phyloP scores from a whole-genome alignment of 306 rosid species.

The Dalbergia cultrata region DNA sequence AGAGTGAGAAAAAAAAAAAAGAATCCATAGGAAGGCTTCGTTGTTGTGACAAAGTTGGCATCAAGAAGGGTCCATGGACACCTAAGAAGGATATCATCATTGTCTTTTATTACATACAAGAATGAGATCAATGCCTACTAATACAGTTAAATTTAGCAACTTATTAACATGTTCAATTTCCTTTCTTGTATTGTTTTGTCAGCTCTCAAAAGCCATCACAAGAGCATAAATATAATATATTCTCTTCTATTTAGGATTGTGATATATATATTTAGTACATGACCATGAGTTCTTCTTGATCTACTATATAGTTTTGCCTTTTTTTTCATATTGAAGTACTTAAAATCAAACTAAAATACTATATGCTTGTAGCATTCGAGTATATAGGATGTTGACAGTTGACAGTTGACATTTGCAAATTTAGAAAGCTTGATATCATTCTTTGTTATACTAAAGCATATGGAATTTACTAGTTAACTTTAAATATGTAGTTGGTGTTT shows the following conservation, averaged over 20 bases:
- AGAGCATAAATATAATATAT: not conserved
- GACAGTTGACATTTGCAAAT: no score
- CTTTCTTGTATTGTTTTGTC: constrained; percentile 9
- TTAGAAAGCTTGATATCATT: no score
- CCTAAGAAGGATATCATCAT: constrained; percentile 97
- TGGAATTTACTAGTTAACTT: no score
- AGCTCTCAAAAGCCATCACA: not conserved
- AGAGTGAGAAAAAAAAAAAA: no score
- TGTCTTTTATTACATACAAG: constrained; percentile 97
- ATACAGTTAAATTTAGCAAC: constrained; percentile 64
- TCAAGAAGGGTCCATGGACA: constrained; percentile 99
- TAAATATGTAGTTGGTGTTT: no score
- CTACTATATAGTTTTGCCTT: constrained; percentile 9
- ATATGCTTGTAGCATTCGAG: no score
- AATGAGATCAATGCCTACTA: constrained; percentile 98
- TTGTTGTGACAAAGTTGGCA: constrained; percentile 94
- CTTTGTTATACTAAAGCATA: no score
- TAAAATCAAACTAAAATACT: no score
- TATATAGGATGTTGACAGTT: no score
- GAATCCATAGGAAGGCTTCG: constrained; percentile 92
- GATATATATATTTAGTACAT: not conserved
- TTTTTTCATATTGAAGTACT: no score
- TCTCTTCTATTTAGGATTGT: no score
- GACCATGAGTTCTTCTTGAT: constrained; percentile 25
- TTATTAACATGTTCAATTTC: not conserved